Evolutionary conservation across 2,329 filamentous ascomycete genomes (phyloP).

Genomic region (Fusarium miscanthi): DNA sequence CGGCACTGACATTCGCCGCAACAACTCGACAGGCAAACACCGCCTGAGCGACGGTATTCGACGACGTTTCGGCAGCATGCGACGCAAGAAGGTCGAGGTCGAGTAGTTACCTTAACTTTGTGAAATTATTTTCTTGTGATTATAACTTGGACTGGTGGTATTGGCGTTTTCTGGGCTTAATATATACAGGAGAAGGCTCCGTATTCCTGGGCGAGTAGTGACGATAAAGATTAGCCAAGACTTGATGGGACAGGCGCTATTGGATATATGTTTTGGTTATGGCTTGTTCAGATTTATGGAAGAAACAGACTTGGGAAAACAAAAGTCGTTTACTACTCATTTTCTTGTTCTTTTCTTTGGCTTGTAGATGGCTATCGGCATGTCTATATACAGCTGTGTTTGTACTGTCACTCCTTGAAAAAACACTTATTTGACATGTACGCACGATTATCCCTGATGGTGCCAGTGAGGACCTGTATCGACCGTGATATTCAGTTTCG

Average conservation of each 20-base stretch:
- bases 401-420: not conserved
- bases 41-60: slow-evolving; percentile 63
- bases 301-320: slow-evolving; percentile 2
- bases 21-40: slow-evolving; percentile 56
- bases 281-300: slow-evolving; percentile 2
- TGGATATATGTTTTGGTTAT: slow-evolving; percentile 6
- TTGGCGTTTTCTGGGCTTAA: slow-evolving; percentile 10
- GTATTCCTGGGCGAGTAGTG: slow-evolving; percentile 1
- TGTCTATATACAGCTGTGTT: not conserved
- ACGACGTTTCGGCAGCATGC: slow-evolving; percentile 64
- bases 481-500: not conserved
- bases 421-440: not conserved
- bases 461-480: not conserved
- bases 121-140: not conserved
- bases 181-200: not conserved
- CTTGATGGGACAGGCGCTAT: slow-evolving; percentile 11
- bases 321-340: not conserved
- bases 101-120: not conserved
- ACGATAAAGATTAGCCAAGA: slow-evolving; percentile 14
- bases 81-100: slow-evolving; percentile 54
- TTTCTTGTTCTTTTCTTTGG: not conserved
- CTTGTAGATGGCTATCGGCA: not conserved
- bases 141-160: not conserved
- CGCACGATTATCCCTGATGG: not conserved
- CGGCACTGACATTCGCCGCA: slow-evolving; percentile 49